Percentiles rank a stretch among this genome's conserved stretches.
These are phyloP conservation scores for Liriodendron chinense DNA, from an alignment of 164 flowering plant genomes.

Conservation along the genomic window DNA sequence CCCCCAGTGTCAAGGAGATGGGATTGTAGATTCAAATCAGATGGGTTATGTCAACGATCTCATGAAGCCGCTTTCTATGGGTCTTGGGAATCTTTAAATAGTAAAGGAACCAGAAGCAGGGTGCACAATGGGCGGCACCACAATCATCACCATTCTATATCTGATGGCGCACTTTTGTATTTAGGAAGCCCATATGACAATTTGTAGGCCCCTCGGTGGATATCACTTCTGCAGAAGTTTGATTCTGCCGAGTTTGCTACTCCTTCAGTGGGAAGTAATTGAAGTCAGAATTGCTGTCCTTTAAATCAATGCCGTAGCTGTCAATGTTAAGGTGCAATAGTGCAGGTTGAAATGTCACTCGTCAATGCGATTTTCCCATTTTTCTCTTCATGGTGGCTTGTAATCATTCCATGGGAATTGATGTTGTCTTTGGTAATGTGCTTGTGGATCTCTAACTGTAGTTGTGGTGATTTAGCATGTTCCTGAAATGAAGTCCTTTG, in stretches of 20 bases:
- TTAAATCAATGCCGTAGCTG: not conserved
- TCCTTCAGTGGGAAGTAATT: constrained; percentile 30
- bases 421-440: not conserved
- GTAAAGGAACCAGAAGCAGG: constrained; percentile 36
- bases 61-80: constrained; percentile 23
- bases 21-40: constrained; percentile 40
- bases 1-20: constrained; percentile 41
- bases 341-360: not conserved
- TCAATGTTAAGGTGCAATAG: constrained; percentile 2
- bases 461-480: no score
- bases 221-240: constrained; percentile 28
- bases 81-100: constrained; percentile 30
- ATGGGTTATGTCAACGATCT: constrained; percentile 24
- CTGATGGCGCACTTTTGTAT: constrained; percentile 44
- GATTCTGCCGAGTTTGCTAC: constrained; percentile 23
- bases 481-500: no score
- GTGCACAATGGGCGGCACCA: constrained; percentile 30
- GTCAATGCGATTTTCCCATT: not conserved
- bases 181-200: constrained; percentile 36
- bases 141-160: constrained; percentile 46
- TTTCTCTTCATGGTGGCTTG: not conserved
- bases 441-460: not conserved
- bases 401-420: not conserved
- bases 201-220: constrained; percentile 32
- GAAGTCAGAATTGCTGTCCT: not conserved